Percentiles rank a stretch among this genome's conserved stretches.
Evolutionary conservation across 2,329 filamentous ascomycete genomes (phyloP).

Genomic region (Podosphaera xanthii): DNA sequence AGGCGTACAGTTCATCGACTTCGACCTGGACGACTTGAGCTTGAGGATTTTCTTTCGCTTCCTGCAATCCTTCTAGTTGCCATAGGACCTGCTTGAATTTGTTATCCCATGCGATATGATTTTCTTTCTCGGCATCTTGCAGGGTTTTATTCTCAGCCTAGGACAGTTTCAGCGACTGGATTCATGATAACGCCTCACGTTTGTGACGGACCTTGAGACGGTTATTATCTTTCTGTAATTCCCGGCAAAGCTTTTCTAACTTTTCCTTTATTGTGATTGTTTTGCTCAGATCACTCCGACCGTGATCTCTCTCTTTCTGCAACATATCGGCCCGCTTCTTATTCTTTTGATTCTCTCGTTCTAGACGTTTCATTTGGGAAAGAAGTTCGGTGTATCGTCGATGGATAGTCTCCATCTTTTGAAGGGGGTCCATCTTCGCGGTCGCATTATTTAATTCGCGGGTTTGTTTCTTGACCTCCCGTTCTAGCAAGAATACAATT

Average conservation of each 20-base stretch:
- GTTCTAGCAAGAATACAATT: constrained; percentile 32
- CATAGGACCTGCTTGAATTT: constrained; percentile 60
- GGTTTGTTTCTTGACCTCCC: constrained; percentile 83
- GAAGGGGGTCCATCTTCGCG: constrained; percentile 76
- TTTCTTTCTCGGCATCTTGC: constrained; percentile 64
- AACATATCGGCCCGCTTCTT: constrained; percentile 87
- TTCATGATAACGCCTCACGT: background rate
- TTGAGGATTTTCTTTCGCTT: constrained; percentile 63
- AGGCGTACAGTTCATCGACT: constrained; percentile 30
- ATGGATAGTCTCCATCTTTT: constrained; percentile 74
- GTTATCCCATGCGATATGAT: constrained; percentile 63
- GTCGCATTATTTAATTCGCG: constrained; percentile 74
- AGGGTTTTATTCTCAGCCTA: constrained; percentile 84
- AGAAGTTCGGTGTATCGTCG: constrained; percentile 81
- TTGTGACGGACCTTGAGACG: constrained; percentile 57
- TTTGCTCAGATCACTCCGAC: constrained; percentile 71
- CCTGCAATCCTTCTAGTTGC: constrained; percentile 73
- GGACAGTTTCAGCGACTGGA: constrained; percentile 8
- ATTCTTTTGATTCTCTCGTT: constrained; percentile 83
- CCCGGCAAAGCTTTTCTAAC: constrained; percentile 82
- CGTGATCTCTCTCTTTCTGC: constrained; percentile 89
- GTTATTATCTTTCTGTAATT: constrained; percentile 92
- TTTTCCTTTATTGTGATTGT: constrained; percentile 85
- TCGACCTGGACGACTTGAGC: constrained; percentile 67
- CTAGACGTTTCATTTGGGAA: constrained; percentile 83